Percentiles rank a stretch among this genome's conserved stretches.
These are phyloP conservation scores for Geotrichum ghanense DNA, from an alignment of 805 yeast species.

Conservation along the genomic window DNA sequence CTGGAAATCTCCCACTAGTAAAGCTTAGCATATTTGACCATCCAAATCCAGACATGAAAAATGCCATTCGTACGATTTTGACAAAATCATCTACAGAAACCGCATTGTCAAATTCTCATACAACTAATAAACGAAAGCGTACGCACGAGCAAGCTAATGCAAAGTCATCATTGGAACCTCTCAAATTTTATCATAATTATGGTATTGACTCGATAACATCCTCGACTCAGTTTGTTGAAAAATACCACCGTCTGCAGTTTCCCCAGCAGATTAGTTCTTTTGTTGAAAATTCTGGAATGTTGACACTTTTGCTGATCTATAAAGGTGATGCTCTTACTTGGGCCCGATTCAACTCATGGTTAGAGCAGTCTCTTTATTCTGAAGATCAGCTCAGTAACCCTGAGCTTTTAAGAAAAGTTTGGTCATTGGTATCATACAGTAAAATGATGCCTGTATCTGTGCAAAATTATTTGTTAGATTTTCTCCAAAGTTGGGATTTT, in stretches of 20 bases:
- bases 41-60: constrained; percentile 16
- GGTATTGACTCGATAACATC: constrained; percentile 6
- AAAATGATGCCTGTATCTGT: constrained; percentile 11
- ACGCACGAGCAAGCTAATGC: too few relatives aligned
- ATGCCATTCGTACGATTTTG: neutral
- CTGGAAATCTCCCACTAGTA: constrained; percentile 19
- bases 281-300: constrained; percentile 8
- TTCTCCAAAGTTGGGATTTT: constrained; percentile 9
- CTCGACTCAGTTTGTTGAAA: constrained; percentile 9
- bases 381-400: neutral
- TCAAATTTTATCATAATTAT: neutral
- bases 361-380: constrained; percentile 1
- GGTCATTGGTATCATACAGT: constrained; percentile 7
- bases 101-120: neutral
- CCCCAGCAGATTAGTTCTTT: constrained; percentile 16
- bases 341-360: constrained; percentile 14
- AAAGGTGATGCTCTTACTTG: constrained; percentile 9
- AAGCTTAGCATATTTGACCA: constrained; percentile 21
- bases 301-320: constrained; percentile 9
- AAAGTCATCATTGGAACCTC: neutral
- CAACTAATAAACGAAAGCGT: too few relatives aligned
- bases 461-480: constrained; percentile 9
- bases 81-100: neutral
- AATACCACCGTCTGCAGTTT: constrained; percentile 9
- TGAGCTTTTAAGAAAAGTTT: constrained; percentile 3